These are phyloP conservation scores for Neoboletus magnificus DNA, from an alignment of 768 basidiomycete species.

Conservation along the genomic window DNA sequence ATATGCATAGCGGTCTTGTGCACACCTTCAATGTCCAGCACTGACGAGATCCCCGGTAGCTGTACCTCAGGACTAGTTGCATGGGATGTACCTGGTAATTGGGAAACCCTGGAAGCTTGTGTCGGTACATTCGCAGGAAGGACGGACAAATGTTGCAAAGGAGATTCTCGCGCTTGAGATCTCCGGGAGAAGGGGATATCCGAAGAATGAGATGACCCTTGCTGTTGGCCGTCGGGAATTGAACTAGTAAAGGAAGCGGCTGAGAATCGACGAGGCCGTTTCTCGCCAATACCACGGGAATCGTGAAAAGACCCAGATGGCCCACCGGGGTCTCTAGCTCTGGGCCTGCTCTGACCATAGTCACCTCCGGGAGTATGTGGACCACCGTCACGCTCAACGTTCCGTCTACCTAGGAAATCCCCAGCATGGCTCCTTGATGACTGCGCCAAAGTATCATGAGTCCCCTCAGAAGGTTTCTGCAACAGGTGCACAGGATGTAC, in stretches of 20 bases:
- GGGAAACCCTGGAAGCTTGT: slow-evolving; percentile 27
- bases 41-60: slow-evolving; percentile 22
- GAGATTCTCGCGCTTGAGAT: slow-evolving; percentile 45
- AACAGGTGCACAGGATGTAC: slow-evolving; percentile 50
- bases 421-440: slow-evolving; percentile 18
- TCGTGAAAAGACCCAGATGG: slow-evolving; percentile 15
- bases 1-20: slow-evolving; percentile 77
- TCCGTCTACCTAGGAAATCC: slow-evolving; percentile 18
- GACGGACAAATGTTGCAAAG: slow-evolving; percentile 33
- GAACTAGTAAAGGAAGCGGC: slow-evolving; percentile 20
- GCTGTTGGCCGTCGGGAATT: slow-evolving; percentile 18
- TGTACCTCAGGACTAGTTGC: slow-evolving; percentile 37
- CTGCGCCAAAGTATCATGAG: slow-evolving; percentile 14
- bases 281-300: slow-evolving; percentile 16
- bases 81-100: slow-evolving; percentile 45
- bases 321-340: slow-evolving; percentile 15
- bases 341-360: slow-evolving; percentile 17
- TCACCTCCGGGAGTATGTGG: slow-evolving; percentile 10
- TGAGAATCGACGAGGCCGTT: slow-evolving; percentile 24
- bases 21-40: slow-evolving; percentile 57
- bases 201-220: slow-evolving; percentile 18
- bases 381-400: slow-evolving; percentile 17
- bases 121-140: slow-evolving; percentile 14
- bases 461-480: slow-evolving; percentile 46
- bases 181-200: slow-evolving; percentile 26